Evolutionary conservation across 1,139 yeast species (phyloP).

Genomic region (Taiozyma sp.): DNA sequence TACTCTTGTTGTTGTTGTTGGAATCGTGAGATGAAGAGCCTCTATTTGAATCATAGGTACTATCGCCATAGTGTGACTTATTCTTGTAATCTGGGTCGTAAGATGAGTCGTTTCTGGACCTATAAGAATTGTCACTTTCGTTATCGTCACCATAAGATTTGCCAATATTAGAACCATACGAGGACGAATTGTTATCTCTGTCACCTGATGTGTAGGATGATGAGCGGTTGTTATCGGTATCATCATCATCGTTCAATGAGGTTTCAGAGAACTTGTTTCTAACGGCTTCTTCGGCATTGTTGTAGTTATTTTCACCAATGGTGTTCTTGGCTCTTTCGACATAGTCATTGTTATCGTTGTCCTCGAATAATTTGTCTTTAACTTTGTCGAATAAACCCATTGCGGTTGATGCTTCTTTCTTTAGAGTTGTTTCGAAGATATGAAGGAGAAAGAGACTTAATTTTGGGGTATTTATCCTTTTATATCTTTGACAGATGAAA

Average conservation of each 20-base stretch:
- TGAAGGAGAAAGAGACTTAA: not conserved
- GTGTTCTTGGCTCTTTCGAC: slow-evolving; percentile 20
- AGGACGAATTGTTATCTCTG: slow-evolving; percentile 17
- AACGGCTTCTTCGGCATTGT: slow-evolving; percentile 22
- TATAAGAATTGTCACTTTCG: not conserved
- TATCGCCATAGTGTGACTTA: slow-evolving; percentile 5
- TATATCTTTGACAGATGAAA: not conserved
- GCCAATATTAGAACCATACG: slow-evolving; percentile 20
- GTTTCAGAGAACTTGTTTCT: slow-evolving; percentile 24
- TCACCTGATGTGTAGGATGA: slow-evolving; percentile 14
- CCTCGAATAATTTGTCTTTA: slow-evolving; percentile 11
- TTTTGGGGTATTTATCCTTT: not conserved
- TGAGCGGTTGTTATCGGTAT: slow-evolving; percentile 3
- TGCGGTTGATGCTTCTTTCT: slow-evolving; percentile 3
- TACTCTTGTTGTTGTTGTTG: slow-evolving; percentile 8
- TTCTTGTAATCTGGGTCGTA: slow-evolving; percentile 20
- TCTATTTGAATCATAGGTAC: too few relatives aligned
- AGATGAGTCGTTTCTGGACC: slow-evolving; percentile 6
- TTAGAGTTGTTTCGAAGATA: not conserved
- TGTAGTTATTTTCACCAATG: slow-evolving; percentile 23
- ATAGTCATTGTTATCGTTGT: slow-evolving; percentile 15
- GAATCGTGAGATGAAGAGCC: too few relatives aligned
- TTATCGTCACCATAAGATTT: slow-evolving; percentile 8
- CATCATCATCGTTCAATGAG: slow-evolving; percentile 7
- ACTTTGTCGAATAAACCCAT: slow-evolving; percentile 32